Conservation (phyloP, 73 alveolate genomes). For the Paramecium primaurelia region DNA sequence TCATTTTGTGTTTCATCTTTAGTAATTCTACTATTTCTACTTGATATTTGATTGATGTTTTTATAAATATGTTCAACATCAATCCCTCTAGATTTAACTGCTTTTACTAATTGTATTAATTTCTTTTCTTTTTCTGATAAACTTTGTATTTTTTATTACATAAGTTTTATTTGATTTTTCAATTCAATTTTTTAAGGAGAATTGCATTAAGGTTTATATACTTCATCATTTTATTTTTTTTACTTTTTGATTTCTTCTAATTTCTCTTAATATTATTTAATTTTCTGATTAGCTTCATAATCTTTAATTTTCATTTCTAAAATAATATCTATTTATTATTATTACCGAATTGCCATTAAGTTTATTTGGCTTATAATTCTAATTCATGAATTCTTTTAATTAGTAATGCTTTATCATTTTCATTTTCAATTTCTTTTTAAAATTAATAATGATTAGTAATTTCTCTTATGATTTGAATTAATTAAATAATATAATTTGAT, state of each 20-base stretch:
- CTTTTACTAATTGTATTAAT: slow-evolving; percentile 5
- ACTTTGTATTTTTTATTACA: background rate
- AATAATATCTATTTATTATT: background rate
- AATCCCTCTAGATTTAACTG: slow-evolving; percentile 28
- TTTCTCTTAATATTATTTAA: background rate
- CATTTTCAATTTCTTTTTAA: background rate
- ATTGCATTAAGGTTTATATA: background rate
- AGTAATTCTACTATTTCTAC: background rate
- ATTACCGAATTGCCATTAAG: background rate
- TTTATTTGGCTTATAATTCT: background rate
- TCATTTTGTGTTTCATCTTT: background rate
- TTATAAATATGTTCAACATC: slow-evolving; percentile 40
- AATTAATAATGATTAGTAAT: background rate
- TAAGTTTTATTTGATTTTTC: background rate
- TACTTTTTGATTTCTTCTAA: background rate
- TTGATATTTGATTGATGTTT: background rate
- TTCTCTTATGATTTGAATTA: background rate
- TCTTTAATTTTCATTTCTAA: background rate
- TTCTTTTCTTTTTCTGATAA: slow-evolving; percentile 22
- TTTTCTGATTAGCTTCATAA: background rate
- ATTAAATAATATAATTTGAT: slow-evolving; percentile 26
- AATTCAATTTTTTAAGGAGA: background rate
- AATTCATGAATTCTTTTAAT: background rate
- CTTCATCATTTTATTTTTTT: background rate
- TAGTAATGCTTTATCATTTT: background rate